These are phyloP conservation scores for Pilobolus umbonatus DNA, from an alignment of 192 early-diverging fungal species.

Conservation along the genomic window DNA sequence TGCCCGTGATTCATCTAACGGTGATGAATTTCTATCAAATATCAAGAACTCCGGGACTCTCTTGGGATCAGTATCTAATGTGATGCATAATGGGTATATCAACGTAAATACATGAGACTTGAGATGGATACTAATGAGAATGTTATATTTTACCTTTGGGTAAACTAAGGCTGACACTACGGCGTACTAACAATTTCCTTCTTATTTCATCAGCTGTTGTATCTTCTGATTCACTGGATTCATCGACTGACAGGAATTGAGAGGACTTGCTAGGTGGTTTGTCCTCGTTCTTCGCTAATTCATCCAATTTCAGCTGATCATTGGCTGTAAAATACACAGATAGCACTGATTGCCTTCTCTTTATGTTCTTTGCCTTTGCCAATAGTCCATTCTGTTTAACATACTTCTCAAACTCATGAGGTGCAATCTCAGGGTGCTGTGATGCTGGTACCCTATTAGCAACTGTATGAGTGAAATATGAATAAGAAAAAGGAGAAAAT, in stretches of 20 bases:
- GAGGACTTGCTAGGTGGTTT: no score
- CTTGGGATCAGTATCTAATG: conserved; percentile 1
- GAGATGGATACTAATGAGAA: neutral
- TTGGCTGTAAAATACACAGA: conserved; percentile 25
- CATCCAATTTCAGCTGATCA: neutral
- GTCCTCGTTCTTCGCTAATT: neutral
- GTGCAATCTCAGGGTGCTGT: conserved; percentile 28
- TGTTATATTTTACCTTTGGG: conserved; percentile 11
- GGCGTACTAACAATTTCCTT: conserved; percentile 5
- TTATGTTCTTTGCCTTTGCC: conserved; percentile 8
- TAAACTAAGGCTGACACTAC: conserved; percentile 11
- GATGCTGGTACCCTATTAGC: conserved; percentile 27
- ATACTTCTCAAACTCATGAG: conserved; percentile 29
- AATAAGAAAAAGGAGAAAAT: neutral
- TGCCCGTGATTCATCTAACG: conserved; percentile 33
- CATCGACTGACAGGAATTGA: no score
- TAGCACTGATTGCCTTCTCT: conserved; percentile 23
- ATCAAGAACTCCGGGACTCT: conserved; percentile 16
- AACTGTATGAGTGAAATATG: neutral
- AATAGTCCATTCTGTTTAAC: conserved; percentile 21
- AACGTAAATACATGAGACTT: neutral
- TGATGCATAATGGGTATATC: neutral
- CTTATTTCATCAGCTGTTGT: neutral
- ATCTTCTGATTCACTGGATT: conserved; percentile 2
- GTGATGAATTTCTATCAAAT: conserved; percentile 41